Evolutionary conservation across 1,284 basidiomycete species (phyloP).

Genomic region (Moesziomyces sp.): DNA sequence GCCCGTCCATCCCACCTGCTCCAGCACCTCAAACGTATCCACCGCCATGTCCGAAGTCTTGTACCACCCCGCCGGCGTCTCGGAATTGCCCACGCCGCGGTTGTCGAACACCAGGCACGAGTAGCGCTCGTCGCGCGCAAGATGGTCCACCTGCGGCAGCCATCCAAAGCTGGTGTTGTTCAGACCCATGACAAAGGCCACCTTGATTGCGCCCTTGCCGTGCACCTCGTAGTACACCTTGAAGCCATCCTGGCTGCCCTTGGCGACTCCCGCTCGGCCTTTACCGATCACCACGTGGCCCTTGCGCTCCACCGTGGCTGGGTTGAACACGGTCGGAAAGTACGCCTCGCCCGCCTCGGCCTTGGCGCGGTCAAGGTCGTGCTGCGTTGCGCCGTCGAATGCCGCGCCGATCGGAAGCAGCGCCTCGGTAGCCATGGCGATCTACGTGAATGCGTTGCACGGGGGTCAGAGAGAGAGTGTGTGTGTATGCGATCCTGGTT

Average conservation of each 20-base stretch:
- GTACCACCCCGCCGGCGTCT: constrained; percentile 71
- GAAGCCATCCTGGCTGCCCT: constrained; percentile 40
- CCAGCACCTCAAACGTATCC: constrained; percentile 77
- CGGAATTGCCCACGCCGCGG: constrained; percentile 83
- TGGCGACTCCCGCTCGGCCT: constrained; percentile 32
- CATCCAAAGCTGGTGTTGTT: constrained; percentile 68
- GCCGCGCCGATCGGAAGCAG: constrained; percentile 59
- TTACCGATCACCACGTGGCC: constrained; percentile 37
- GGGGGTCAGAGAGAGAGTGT: background rate
- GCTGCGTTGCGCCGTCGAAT: constrained; percentile 55
- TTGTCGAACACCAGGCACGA: constrained; percentile 85
- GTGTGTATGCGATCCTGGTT: background rate
- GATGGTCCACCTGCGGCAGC: constrained; percentile 68
- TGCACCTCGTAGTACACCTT: constrained; percentile 67
- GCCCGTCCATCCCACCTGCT: constrained; percentile 76
- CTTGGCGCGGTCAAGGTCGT: constrained; percentile 38
- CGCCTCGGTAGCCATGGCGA: constrained; percentile 36
- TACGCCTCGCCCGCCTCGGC: constrained; percentile 37
- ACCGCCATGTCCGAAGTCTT: constrained; percentile 80
- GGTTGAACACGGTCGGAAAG: constrained; percentile 62
- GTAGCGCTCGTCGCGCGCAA: constrained; percentile 67
- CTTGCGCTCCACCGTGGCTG: constrained; percentile 44
- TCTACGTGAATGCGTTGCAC: background rate
- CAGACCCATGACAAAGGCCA: constrained; percentile 67
- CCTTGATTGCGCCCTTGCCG: constrained; percentile 54